These are phyloP conservation scores for Biscogniauxia marginata DNA, from an alignment of 2,329 filamentous ascomycete species.

Conservation along the genomic window DNA sequence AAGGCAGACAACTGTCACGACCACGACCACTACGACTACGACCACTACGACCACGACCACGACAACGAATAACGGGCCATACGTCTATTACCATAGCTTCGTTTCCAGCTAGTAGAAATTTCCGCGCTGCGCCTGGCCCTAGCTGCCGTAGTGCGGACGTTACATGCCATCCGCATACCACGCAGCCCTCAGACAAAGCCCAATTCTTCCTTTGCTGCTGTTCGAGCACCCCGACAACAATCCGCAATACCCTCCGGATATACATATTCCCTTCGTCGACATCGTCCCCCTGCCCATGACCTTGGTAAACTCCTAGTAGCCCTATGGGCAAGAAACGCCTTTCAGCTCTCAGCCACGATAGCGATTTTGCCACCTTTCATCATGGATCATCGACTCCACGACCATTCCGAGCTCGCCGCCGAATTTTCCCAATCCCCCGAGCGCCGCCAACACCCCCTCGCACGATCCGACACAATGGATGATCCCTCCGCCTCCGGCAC, in stretches of 20 bases:
- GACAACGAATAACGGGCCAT: no score
- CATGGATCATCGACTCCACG: conserved; percentile 10
- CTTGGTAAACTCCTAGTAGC: neutral
- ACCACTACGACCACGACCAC: no score
- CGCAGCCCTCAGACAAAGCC: neutral
- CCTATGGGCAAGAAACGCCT: neutral
- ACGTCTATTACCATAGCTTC: no score
- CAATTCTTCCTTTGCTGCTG: neutral
- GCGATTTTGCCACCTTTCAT: neutral
- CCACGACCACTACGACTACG: no score
- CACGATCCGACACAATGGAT: conserved; percentile 17
- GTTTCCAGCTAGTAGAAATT: no score
- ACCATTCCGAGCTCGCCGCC: conserved; percentile 3
- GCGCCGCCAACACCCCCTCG: conserved; percentile 14
- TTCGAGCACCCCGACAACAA: neutral
- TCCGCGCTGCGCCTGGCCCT: no score
- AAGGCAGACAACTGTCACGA: no score
- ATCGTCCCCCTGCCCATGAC: neutral
- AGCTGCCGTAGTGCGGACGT: no score
- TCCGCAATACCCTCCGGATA: neutral
- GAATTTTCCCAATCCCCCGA: conserved; percentile 20
- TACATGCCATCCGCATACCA: no score
- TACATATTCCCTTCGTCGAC: neutral
- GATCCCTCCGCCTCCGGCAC: conserved; percentile 4
- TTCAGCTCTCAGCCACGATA: neutral